Conservation (phyloP, 2,329 filamentous ascomycete genomes). For the Trichoderma sp. region DNA sequence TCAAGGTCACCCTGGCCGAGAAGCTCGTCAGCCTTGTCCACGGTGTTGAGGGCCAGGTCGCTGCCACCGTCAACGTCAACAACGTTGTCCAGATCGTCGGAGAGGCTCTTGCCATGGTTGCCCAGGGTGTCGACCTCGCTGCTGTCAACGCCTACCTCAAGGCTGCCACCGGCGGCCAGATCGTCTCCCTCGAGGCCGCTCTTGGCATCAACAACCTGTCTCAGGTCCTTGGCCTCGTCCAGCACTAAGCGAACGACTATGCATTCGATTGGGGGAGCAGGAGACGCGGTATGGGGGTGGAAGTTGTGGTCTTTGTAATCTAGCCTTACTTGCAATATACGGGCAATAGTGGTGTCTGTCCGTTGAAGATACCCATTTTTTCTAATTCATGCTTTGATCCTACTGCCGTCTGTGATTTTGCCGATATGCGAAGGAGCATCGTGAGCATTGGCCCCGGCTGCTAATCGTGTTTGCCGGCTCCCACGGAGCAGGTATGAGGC, state of each 20-base stretch:
- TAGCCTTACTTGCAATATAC: conserved; percentile 24
- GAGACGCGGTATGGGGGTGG: neutral
- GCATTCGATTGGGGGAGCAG: neutral
- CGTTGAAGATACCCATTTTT: conserved; percentile 20
- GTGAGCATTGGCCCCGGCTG: no score
- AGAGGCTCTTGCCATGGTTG: conserved; percentile 33
- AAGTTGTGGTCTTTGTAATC: conserved; percentile 18
- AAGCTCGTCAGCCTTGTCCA: conserved; percentile 33
- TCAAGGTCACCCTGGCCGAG: conserved; percentile 32
- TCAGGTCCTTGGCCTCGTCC: conserved; percentile 28
- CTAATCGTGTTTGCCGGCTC: no score
- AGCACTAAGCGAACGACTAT: conserved; percentile 1
- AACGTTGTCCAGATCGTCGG: conserved; percentile 32
- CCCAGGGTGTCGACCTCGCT: conserved; percentile 32
- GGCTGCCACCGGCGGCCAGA: conserved; percentile 30
- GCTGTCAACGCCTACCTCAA: conserved; percentile 33
- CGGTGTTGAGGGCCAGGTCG: conserved; percentile 23
- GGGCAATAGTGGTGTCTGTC: conserved; percentile 19
- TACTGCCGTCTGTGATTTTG: no score
- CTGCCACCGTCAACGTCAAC: neutral
- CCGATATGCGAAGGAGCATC: neutral
- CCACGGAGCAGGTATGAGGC: no score
- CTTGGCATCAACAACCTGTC: conserved; percentile 31
- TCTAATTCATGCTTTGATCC: neutral
- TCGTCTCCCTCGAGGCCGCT: conserved; percentile 31